Conservation (phyloP, 345 rosid species). For the Laguncularia racemosa region DNA sequence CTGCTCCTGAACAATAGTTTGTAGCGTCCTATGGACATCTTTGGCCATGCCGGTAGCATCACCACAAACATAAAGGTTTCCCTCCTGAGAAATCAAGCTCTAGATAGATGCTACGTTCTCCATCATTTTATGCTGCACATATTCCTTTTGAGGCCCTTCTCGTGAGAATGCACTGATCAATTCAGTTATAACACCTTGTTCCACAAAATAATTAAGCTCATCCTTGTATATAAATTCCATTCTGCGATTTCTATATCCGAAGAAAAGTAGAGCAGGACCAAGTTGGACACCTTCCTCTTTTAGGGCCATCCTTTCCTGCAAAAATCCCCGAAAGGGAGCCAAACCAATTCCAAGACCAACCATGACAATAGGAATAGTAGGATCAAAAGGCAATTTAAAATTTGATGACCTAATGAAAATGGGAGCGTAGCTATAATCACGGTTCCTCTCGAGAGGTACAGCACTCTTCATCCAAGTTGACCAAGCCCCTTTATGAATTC, state of each 20-base stretch:
- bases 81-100: no score
- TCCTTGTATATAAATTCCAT: no score
- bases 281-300: slow-evolving; percentile 73
- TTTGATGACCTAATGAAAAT: slow-evolving; percentile 85
- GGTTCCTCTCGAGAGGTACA: slow-evolving; percentile 57
- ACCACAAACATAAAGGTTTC: no score
- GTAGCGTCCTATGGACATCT: slow-evolving; percentile 88
- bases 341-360: slow-evolving; percentile 96
- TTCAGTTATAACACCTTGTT: slow-evolving; percentile 70
- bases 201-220: no score
- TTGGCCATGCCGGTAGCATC: slow-evolving; percentile 99
- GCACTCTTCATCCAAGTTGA: slow-evolving; percentile 97
- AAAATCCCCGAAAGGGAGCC: slow-evolving; percentile 98
- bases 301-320: slow-evolving; percentile 77
- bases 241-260: no score
- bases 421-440: slow-evolving; percentile 74
- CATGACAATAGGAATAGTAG: slow-evolving; percentile 79
- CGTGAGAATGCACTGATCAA: slow-evolving; percentile 88
- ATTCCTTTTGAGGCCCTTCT: slow-evolving; percentile 87
- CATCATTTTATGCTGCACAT: no score
- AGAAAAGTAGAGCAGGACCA: slow-evolving; percentile 66
- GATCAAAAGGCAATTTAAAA: slow-evolving; percentile 79
- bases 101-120: no score
- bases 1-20: slow-evolving; percentile 83
- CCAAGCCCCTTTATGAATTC: slow-evolving; percentile 86